Base-by-base conservation (phyloP, 108 stramenopile species). In the Cylindrotheca closterium region DNA sequence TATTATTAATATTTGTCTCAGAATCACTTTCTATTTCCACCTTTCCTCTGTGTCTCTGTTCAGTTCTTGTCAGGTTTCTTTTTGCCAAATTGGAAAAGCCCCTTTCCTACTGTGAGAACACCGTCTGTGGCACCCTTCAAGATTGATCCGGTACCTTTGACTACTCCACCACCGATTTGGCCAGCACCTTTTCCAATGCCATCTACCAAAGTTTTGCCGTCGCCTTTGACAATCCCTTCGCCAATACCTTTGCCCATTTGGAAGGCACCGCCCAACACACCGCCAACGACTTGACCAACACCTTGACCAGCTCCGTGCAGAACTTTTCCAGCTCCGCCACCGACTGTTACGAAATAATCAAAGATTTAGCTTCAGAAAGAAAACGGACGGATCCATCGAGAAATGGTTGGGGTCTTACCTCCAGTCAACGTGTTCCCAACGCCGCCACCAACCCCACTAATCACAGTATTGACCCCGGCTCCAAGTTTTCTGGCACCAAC, bases 381-480 rank as follows among this genome's bases (percentile, higher is more conserved):
- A n/a, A n/a, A n/a, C n/a, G n/a, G n/a, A n/a, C n/a, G n/a, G n/a
- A n/a, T n/a, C n/a, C n/a, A n/a, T n/a, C n/a, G n/a, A n/a, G n/a
- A n/a, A n/a, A n/a, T n/a, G 1, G n/a, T n/a, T n/a, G n/a, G n/a
- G n/a, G 0, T 26, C 80, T 70, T 67, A 82, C 80, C 80, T 55
- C 93, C 93, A 60, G 84, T 76, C 8, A 92, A 63, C 18, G 85
- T 77, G 32, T 69, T 82, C 25, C 90, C 83, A n/a, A 95, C 84
- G 4, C 93, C 93, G 60, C 79, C 81, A 3, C 93, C 93, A 19
- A 95, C 67, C 18, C 93, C 93, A 18, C 75, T 71, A 18, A 92
- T 84, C 8, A 92, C 71, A 76, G 83, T 89, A 72, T 89, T 95
- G 42, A 92, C 87, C 30, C 93, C 86, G n/a, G 81, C 77, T 30